Evolutionary conservation across 352 stramenopile genomes (phyloP), one percentile per base, ranked within the genome.

Genomic region (Phytophthora boehmeriae): DNA sequence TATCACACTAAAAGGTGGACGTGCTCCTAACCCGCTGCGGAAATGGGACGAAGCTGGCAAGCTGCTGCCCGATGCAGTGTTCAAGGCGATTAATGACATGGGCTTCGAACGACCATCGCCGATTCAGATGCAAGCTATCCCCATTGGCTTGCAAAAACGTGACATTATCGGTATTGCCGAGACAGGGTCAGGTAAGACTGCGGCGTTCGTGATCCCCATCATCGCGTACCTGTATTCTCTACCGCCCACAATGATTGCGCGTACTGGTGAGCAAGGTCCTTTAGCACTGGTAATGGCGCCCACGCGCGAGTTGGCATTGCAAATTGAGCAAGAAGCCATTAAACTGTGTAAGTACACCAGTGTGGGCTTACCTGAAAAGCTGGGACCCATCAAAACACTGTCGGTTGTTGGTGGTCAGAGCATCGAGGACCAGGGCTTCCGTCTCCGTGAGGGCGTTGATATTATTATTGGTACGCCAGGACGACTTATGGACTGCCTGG

Each of bases 111-210:
- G 97, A 30, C 98, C 98, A n/a, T 98, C 92, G 32, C 95, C 97
- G 4, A 99, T 99, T 73, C 98, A 99, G 73, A 91, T 98, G 76
- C 96, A 99, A 73, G 88, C 94, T 8, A 99, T 99, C 51, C 97
- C 97, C 1, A 98, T 99, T 45, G 97, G 97, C 8, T 76, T 99
- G 35, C 86, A 99, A 60, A 83, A 94, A 4, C 80, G 97, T 1
- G 98, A 99, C 80, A 92, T 99, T 54, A 99, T 99, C 59, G 98
- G 97, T 59, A 99, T 99, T 68, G 98, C 98, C 10, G 96, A 99
- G 70, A 99, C 98, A 1, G 98, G 98, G 23, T 98, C 89, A 16
- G 98, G 98, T 67, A 99, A 99, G 76, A 99, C 98, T 11, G 95
- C 91, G 13, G 98, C 97, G 3, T 99, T 99, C 71, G 80, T 98